These are phyloP conservation scores for Pseudocercospora fuligena DNA, from an alignment of 2,329 filamentous ascomycete genomes.

Conservation along the genomic window DNA sequence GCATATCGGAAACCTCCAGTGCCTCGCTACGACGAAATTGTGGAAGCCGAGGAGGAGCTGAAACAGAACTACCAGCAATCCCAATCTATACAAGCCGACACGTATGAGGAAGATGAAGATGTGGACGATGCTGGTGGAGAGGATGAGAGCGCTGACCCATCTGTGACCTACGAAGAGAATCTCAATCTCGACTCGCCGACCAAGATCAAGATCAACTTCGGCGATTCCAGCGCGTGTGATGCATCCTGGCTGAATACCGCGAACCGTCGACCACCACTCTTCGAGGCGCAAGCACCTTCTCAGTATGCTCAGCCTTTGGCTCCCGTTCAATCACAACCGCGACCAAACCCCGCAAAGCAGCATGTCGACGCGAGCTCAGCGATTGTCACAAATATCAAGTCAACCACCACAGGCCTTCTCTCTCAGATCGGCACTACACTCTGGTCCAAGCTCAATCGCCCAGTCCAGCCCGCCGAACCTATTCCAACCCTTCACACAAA, in stretches of 20 bases:
- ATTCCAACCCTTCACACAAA: slow-evolving; percentile 16
- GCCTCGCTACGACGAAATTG: neutral
- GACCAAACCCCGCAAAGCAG: neutral
- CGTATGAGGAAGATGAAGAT: slow-evolving; percentile 17
- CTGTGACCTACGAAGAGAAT: slow-evolving; percentile 42
- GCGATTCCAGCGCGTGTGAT: slow-evolving; percentile 33
- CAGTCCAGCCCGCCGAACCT: slow-evolving; percentile 29
- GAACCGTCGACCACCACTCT: slow-evolving; percentile 32
- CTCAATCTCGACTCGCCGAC: slow-evolving; percentile 43
- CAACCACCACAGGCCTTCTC: slow-evolving; percentile 28
- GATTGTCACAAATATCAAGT: neutral
- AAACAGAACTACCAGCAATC: neutral
- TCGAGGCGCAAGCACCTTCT: slow-evolving; percentile 18
- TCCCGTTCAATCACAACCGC: neutral
- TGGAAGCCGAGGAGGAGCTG: neutral
- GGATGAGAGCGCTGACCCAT: slow-evolving; percentile 14
- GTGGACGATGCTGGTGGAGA: slow-evolving; percentile 15
- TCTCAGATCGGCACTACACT: slow-evolving; percentile 33
- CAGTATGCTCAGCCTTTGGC: neutral
- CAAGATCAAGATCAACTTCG: slow-evolving; percentile 44
- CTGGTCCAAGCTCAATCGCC: slow-evolving; percentile 37
- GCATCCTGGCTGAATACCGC: slow-evolving; percentile 19
- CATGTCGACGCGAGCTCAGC: neutral
- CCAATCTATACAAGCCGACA: neutral
- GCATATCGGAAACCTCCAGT: neutral